Percentiles rank a stretch among this genome's conserved stretches.
phyloP scores from a whole-genome alignment of 371 early-diverging fungal species.

The Neoconidiobolus thromboides region DNA sequence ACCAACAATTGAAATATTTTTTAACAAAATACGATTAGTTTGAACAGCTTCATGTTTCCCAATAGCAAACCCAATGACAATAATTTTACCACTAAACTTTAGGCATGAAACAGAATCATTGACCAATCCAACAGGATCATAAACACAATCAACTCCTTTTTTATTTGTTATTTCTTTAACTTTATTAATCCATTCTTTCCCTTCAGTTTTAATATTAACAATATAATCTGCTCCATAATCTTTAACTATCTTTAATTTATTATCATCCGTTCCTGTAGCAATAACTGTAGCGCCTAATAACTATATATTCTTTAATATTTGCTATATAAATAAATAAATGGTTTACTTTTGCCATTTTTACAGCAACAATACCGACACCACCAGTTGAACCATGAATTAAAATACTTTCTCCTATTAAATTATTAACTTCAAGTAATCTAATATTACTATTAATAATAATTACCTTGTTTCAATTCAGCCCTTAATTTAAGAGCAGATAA shows the following conservation, averaged over 20 bases:
- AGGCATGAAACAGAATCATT: slow-evolving; percentile 47
- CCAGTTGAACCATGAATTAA: slow-evolving; percentile 72
- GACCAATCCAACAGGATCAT: slow-evolving; percentile 60
- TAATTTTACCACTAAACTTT: slow-evolving; percentile 70
- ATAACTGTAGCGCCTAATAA: slow-evolving; percentile 67
- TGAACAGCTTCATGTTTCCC: slow-evolving; percentile 66
- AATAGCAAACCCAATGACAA: slow-evolving; percentile 75
- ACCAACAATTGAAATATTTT: slow-evolving; percentile 55
- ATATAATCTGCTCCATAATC: slow-evolving; percentile 53
- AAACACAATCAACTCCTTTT: slow-evolving; percentile 38
- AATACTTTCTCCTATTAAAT: slow-evolving; percentile 23
- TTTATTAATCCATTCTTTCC: slow-evolving; percentile 44
- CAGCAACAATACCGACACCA: slow-evolving; percentile 45
- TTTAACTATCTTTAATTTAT: slow-evolving; percentile 47
- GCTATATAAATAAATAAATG: background rate
- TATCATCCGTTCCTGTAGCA: slow-evolving; percentile 57
- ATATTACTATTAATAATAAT: background rate
- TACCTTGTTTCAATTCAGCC: slow-evolving; percentile 37
- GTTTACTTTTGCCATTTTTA: slow-evolving; percentile 33
- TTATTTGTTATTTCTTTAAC: slow-evolving; percentile 46
- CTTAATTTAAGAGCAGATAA: slow-evolving; percentile 53
- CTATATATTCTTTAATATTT: slow-evolving; percentile 8
- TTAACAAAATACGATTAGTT: slow-evolving; percentile 59
- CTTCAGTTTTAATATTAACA: slow-evolving; percentile 44
- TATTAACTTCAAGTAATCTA: background rate